phyloP scores from a whole-genome alignment of 805 yeast genomes.

The Cyberlindnera misumaiensis region DNA sequence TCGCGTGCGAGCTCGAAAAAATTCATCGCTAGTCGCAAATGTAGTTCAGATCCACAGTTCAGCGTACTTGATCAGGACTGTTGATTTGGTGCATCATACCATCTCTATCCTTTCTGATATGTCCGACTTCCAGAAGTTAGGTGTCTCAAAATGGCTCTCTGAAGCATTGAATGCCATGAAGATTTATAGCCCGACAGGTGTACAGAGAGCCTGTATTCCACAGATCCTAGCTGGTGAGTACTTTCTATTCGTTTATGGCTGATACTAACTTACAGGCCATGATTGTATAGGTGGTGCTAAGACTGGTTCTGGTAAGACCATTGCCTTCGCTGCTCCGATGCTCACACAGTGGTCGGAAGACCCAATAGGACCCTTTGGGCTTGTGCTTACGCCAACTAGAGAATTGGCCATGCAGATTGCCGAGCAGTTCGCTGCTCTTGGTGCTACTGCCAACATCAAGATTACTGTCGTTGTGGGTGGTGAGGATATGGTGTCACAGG shows the following conservation, averaged over 20 bases:
- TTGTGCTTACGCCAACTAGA: slow-evolving; percentile 85
- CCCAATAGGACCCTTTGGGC: slow-evolving; percentile 87
- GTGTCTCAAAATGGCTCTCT: slow-evolving; percentile 79
- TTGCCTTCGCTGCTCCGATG: slow-evolving; percentile 98
- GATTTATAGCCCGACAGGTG: slow-evolving; percentile 75
- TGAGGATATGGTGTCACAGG: slow-evolving; percentile 85
- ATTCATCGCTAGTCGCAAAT: too few species aligned
- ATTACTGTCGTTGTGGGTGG: slow-evolving; percentile 92
- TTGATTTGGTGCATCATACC: background rate
- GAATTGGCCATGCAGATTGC: slow-evolving; percentile 96
- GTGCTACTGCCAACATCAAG: slow-evolving; percentile 79
- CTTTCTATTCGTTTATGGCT: background rate
- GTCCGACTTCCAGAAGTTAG: slow-evolving; percentile 49
- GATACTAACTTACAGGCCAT: slow-evolving; percentile 33
- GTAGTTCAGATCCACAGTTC: too few species aligned
- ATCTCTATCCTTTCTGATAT: background rate
- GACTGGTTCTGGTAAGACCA: slow-evolving; percentile 97
- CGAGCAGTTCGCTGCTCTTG: slow-evolving; percentile 91
- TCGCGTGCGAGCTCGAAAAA: background rate
- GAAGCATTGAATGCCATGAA: slow-evolving; percentile 80
- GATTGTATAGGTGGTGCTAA: slow-evolving; percentile 98
- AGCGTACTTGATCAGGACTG: background rate
- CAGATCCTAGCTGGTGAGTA: slow-evolving; percentile 54
- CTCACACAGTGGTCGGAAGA: slow-evolving; percentile 90
- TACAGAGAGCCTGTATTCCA: slow-evolving; percentile 87